phyloP scores from a whole-genome alignment of 1,284 basidiomycete species.

The Cutaneotrichosporon sp. region DNA sequence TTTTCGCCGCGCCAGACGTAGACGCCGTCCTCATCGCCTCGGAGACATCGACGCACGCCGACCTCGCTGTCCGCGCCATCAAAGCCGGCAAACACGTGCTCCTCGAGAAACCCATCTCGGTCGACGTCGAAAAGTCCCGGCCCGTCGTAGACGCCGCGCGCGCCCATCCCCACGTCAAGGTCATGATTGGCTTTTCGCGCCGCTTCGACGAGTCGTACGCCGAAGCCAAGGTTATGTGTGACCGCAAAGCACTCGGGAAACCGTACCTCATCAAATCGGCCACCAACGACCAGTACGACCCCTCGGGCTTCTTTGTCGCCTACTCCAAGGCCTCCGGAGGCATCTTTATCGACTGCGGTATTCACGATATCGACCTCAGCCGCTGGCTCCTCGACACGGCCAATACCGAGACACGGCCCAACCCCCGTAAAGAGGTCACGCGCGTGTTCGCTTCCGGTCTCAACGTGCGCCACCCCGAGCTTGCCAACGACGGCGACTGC shows the following conservation, averaged over 20 bases:
- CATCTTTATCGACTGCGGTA: slow-evolving; percentile 35
- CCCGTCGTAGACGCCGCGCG: slow-evolving; percentile 25
- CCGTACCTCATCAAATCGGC: slow-evolving; percentile 26
- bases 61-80: slow-evolving; percentile 21
- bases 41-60: slow-evolving; percentile 22
- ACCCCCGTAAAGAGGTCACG: slow-evolving; percentile 23
- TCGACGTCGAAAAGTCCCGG: slow-evolving; percentile 24
- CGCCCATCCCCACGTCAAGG: slow-evolving; percentile 24
- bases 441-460: slow-evolving; percentile 26
- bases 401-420: not conserved
- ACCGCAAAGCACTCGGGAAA: slow-evolving; percentile 21
- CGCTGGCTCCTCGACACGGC: slow-evolving; percentile 22
- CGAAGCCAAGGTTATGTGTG: slow-evolving; percentile 19
- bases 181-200: slow-evolving; percentile 34
- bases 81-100: slow-evolving; percentile 30
- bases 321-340: slow-evolving; percentile 33
- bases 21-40: slow-evolving; percentile 30
- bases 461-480: slow-evolving; percentile 29
- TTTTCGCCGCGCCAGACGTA: slow-evolving; percentile 9
- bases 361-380: slow-evolving; percentile 34
- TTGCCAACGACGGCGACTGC: slow-evolving; percentile 23
- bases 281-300: slow-evolving; percentile 32
- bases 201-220: slow-evolving; percentile 35
- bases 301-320: slow-evolving; percentile 32
- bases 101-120: slow-evolving; percentile 36